Conservation (phyloP, 139 green algal genomes). For the Tetraselmis striata region DNA sequence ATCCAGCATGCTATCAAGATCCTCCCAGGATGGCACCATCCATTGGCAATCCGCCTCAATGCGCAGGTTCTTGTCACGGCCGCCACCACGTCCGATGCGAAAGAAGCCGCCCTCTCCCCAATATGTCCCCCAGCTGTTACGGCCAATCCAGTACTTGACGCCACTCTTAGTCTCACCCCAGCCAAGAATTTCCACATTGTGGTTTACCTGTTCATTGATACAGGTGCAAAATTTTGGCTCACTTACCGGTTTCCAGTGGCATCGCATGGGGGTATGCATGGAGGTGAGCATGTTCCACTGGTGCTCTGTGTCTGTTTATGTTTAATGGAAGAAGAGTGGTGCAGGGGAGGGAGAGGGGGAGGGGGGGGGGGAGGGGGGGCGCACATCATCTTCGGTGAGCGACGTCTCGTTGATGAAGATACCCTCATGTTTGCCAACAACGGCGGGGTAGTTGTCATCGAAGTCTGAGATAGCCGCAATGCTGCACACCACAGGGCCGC, state of each 20-base stretch:
- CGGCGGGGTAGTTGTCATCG: slow-evolving; percentile 40
- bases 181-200: slow-evolving; percentile 40
- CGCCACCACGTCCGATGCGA: slow-evolving; percentile 5
- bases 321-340: too few relatives aligned
- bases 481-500: slow-evolving; percentile 40
- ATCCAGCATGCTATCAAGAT: too few relatives aligned
- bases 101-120: slow-evolving; percentile 24
- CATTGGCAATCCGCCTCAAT: slow-evolving; percentile 6
- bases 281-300: slow-evolving; percentile 11
- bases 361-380: too few relatives aligned
- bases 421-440: slow-evolving; percentile 27
- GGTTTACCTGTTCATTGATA: too few relatives aligned
- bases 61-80: slow-evolving; percentile 1
- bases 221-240: too few relatives aligned
- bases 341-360: too few relatives aligned
- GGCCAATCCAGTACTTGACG: slow-evolving; percentile 22
- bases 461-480: slow-evolving; percentile 44
- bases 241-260: too few relatives aligned
- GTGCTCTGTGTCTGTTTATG: too few relatives aligned
- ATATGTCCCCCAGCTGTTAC: slow-evolving; percentile 31
- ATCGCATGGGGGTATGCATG: too few relatives aligned
- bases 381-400: too few relatives aligned
- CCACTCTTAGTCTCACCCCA: slow-evolving; percentile 33
- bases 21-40: too few relatives aligned
- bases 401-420: too few relatives aligned